Evolutionary conservation across 176 grass and related monocot species (phyloP).

Genomic region (Phyllostachys edulis): DNA sequence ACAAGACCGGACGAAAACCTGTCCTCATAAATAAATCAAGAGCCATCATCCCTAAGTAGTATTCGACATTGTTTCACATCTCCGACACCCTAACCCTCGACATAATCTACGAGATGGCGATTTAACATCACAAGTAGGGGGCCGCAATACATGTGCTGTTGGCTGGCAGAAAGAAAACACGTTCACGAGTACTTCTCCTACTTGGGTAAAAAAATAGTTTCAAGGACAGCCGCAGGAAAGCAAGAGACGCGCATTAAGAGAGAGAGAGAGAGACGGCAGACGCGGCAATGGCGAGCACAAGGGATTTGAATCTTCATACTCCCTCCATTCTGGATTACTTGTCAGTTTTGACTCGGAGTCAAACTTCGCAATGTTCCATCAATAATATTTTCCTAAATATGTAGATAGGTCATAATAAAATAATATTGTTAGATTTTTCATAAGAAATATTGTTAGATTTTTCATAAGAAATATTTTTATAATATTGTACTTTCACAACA

Average conservation of each 20-base stretch:
- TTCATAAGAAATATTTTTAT: no score
- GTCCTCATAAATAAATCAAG: neutral
- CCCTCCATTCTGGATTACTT: no score
- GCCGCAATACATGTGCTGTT: slow-evolving; percentile 3
- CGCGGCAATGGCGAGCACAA: neutral
- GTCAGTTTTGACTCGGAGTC: no score
- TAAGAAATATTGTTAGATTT: no score
- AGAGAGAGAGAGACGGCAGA: no score
- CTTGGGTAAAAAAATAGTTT: neutral
- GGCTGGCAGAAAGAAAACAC: slow-evolving; percentile 9
- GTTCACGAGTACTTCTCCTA: slow-evolving; percentile 1
- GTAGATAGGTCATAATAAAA: no score
- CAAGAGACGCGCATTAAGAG: slow-evolving; percentile 9
- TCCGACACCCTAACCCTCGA: neutral
- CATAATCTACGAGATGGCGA: neutral
- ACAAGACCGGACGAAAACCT: neutral
- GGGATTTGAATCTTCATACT: neutral
- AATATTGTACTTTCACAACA: no score
- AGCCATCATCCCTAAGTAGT: neutral
- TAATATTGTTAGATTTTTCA: no score
- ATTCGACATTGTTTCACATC: neutral
- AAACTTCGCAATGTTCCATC: no score
- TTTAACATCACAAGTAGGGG: slow-evolving; percentile 10
- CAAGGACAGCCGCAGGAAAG: slow-evolving; percentile 34
- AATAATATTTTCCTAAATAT: no score